These are phyloP conservation scores for Platanus orientalis DNA, from an alignment of 164 flowering plant species.

Conservation along the genomic window DNA sequence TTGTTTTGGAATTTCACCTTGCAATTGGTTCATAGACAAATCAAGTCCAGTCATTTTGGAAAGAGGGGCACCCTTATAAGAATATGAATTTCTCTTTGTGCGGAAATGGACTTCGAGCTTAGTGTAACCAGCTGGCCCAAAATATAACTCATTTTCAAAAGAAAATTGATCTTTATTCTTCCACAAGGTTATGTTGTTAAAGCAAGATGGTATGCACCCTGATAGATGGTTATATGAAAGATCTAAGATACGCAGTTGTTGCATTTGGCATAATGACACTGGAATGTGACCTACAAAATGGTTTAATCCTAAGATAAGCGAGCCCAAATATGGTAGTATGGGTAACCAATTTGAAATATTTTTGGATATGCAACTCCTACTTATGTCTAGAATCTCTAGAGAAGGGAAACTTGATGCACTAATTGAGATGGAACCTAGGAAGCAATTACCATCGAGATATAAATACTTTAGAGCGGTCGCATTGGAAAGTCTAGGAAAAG, in stretches of 20 bases:
- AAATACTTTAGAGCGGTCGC: background rate
- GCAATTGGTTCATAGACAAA: no score
- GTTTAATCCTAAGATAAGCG: background rate
- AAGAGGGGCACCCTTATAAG: background rate
- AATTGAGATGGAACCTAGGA: background rate
- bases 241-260: no score
- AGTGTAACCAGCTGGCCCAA: no score
- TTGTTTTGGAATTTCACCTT: no score
- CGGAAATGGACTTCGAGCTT: background rate
- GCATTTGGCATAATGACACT: no score
- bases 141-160: fast-evolving
- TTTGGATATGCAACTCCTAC: no score
- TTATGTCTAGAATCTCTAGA: no score
- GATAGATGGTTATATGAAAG: background rate
- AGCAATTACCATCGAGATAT: background rate
- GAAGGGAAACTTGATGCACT: background rate
- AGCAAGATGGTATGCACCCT: conserved; percentile 6
- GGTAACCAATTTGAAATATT: background rate
- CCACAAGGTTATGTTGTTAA: conserved; percentile 1
- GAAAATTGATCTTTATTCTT: background rate
- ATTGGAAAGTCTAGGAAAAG: conserved; percentile 1
- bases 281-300: no score
- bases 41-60: conserved; percentile 5
- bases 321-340: background rate
- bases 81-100: background rate